Conservation (phyloP, 106 monocot genomes). For the Apostasia shenzhenica region DNA sequence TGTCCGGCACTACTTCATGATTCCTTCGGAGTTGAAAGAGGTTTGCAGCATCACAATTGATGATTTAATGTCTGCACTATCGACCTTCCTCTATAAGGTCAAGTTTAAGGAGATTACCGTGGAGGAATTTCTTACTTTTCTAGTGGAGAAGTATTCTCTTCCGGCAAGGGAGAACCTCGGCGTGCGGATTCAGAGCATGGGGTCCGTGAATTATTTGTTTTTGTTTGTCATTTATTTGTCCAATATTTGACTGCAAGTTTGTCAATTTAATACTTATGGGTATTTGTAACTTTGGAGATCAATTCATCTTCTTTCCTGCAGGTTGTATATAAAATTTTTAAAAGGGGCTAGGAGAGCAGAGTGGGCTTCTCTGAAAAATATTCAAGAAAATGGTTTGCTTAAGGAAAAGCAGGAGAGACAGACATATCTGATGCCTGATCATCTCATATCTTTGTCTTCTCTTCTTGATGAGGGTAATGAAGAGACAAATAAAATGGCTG, state of each 20-base stretch:
- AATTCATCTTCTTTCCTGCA: not conserved
- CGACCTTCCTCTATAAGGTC: conserved; percentile 5
- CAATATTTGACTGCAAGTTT: not conserved
- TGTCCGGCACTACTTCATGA: conserved; percentile 18
- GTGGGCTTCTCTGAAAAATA: conserved; percentile 3
- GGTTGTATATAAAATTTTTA: conserved; percentile 17
- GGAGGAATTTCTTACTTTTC: conserved; percentile 22
- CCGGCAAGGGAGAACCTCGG: conserved; percentile 15
- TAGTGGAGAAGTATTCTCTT: conserved; percentile 18
- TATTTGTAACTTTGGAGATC: too few relatives aligned
- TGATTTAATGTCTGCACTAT: conserved; percentile 4
- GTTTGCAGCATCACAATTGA: conserved; percentile 16
- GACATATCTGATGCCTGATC: not conserved
- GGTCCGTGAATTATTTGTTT: conserved; percentile 4
- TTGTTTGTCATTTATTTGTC: not conserved
- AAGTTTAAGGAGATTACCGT: conserved; percentile 11
- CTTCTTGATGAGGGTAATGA: not conserved
- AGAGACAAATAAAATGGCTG: not conserved
- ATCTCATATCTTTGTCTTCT: not conserved
- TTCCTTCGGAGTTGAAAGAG: conserved; percentile 13
- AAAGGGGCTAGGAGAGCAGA: conserved; percentile 11
- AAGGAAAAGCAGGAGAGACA: not conserved
- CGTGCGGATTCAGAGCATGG: conserved; percentile 24
- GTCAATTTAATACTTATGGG: not conserved
- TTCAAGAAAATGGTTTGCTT: conserved; percentile 4